Percentiles rank a stretch among this genome's conserved stretches.
phyloP scores from a whole-genome alignment of 768 basidiomycete species.

The Lactifluus hygrophoroides region DNA sequence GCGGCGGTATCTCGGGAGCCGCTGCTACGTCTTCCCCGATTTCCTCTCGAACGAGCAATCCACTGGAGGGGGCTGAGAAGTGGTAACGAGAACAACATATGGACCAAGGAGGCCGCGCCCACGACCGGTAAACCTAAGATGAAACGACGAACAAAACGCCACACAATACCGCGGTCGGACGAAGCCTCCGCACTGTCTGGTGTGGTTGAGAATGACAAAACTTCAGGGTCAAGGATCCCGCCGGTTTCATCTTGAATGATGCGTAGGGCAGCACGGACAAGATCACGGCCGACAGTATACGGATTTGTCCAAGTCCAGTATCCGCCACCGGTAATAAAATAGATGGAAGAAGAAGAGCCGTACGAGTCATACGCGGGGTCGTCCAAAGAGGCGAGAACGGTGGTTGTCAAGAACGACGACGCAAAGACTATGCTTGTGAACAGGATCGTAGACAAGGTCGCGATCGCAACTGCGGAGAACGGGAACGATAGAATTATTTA shows the following conservation, averaged over 20 bases:
- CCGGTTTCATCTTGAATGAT: conserved; percentile 19
- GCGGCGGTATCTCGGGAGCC: conserved; percentile 56
- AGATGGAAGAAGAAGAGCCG: conserved; percentile 2
- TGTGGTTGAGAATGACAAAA: conserved; percentile 29
- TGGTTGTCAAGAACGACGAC: conserved; percentile 19
- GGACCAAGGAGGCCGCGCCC: conserved; percentile 66
- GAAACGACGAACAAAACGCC: conserved; percentile 58
- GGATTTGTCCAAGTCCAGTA: conserved; percentile 20
- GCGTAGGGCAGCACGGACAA: conserved; percentile 20
- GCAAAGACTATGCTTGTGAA: conserved; percentile 19
- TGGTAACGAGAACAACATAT: conserved; percentile 58
- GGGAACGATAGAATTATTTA: conserved; percentile 7
- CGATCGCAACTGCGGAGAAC: conserved; percentile 50
- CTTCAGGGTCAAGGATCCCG: conserved; percentile 18
- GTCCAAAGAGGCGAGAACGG: conserved; percentile 14
- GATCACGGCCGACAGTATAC: conserved; percentile 16
- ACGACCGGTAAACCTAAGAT: conserved; percentile 69
- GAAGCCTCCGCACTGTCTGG: neutral
- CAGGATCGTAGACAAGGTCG: conserved; percentile 21
- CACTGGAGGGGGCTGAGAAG: conserved; percentile 61
- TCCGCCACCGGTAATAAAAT: neutral
- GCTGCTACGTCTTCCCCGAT: conserved; percentile 39
- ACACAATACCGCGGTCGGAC: conserved; percentile 36
- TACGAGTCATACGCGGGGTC: conserved; percentile 9
- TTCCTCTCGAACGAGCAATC: conserved; percentile 55